Conservation (phyloP, 2,329 filamentous ascomycete genomes). For the Penicillium sp. region DNA sequence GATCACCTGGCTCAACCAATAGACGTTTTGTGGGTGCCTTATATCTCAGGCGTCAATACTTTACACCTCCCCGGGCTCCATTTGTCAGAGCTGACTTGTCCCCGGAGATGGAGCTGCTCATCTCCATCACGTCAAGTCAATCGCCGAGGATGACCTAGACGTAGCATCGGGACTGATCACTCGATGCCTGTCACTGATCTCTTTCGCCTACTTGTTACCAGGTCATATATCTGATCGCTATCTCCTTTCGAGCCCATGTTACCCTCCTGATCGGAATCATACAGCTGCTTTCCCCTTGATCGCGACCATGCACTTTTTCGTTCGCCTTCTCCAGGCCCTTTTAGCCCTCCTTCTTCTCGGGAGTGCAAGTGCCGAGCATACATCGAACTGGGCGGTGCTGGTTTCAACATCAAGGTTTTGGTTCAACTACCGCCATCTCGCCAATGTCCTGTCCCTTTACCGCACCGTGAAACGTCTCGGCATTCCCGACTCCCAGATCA, state of each 20-base stretch:
- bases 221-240: not conserved
- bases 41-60: constrained; percentile 5
- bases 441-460: constrained; percentile 95
- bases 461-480: constrained; percentile 96
- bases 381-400: constrained; percentile 98
- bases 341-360: constrained; percentile 20
- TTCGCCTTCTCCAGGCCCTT: constrained; percentile 23
- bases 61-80: not conserved
- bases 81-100: not conserved
- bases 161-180: constrained; percentile 1
- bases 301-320: constrained; percentile 23
- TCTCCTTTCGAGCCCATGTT: constrained; percentile 1
- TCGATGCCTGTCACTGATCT: not conserved
- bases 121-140: not conserved
- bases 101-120: not conserved
- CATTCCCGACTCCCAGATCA: constrained; percentile 97
- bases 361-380: constrained; percentile 53
- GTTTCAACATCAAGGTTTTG: constrained; percentile 97
- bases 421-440: constrained; percentile 99
- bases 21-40: not conserved
- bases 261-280: constrained; percentile 5
- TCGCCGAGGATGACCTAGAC: constrained; percentile 6
- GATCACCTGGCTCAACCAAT: too few relatives aligned
- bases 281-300: constrained; percentile 10
- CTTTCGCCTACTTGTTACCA: not conserved